Percentiles rank a stretch among this genome's conserved stretches.
phyloP scores from a whole-genome alignment of 169 alveolate species.

The Eimeria praecox region DNA sequence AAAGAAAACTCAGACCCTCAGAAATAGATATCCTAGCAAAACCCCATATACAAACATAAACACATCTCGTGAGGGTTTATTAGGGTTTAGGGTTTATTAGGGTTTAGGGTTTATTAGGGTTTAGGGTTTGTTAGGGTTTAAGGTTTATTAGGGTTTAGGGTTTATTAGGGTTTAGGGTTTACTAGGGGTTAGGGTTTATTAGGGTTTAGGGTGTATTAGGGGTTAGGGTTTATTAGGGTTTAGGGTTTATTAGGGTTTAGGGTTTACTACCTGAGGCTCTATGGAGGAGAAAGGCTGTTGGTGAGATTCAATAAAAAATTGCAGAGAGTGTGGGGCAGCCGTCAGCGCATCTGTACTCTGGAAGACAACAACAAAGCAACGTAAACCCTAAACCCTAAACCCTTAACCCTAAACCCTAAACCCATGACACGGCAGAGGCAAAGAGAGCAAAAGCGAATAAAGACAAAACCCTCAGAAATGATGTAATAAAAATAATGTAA shows the following conservation, averaged over 20 bases:
- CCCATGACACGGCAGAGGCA: background rate
- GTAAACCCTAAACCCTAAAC: background rate
- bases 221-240: background rate
- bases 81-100: too few species aligned
- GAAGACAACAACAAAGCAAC: too few species aligned
- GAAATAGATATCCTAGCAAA: too few species aligned
- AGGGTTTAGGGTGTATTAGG: background rate
- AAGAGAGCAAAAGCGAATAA: too few species aligned
- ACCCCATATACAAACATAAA: too few species aligned
- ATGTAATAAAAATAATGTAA: too few species aligned
- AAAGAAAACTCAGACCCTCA: too few species aligned
- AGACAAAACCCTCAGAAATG: background rate
- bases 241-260: background rate
- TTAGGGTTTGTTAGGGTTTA: too few species aligned
- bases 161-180: slow-evolving; percentile 1
- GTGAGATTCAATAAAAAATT: slow-evolving; percentile 52
- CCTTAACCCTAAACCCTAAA: background rate
- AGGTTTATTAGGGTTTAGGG: background rate
- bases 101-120: too few species aligned
- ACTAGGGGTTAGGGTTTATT: background rate
- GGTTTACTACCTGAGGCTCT: slow-evolving; percentile 61
- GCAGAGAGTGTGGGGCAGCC: slow-evolving; percentile 59
- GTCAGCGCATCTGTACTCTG: slow-evolving; percentile 10
- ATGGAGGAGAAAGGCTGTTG: slow-evolving; percentile 55
- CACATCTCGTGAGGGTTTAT: too few species aligned